phyloP scores from a whole-genome alignment of 352 stramenopile species.

The Globisporangium middletonii region DNA sequence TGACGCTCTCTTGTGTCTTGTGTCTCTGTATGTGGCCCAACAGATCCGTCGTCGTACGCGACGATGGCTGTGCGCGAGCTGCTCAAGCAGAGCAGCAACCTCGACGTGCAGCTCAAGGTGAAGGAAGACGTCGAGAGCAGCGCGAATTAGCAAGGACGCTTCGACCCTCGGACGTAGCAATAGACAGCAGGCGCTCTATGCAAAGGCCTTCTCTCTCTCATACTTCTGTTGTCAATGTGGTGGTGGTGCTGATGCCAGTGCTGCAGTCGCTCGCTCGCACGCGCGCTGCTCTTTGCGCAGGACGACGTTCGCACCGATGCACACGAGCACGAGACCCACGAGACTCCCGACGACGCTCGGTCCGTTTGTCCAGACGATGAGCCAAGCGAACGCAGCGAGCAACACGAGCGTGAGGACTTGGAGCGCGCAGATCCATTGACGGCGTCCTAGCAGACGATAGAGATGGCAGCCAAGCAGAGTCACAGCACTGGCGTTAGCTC shows the following conservation, averaged over 20 bases:
- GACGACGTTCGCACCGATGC: no score
- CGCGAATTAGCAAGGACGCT: no score
- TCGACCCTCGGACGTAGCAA: neutral
- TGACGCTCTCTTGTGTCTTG: neutral
- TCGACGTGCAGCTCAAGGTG: constrained; percentile 32
- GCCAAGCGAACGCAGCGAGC: neutral
- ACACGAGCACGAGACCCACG: no score
- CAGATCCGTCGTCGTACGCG: constrained; percentile 90
- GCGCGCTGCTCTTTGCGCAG: no score
- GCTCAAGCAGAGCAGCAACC: constrained; percentile 91
- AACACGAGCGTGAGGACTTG: neutral
- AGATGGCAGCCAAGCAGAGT: no score
- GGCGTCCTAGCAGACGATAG: neutral
- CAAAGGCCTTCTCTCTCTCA: no score
- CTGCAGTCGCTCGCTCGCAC: no score
- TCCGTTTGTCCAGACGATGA: neutral
- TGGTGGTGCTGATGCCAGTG: no score
- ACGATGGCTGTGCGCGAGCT: constrained; percentile 95
- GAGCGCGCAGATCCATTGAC: neutral
- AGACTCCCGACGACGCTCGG: neutral
- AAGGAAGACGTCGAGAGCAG: constrained; percentile 13
- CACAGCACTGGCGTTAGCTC: neutral
- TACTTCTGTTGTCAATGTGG: no score
- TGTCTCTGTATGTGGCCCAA: neutral
- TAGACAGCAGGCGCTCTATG: neutral